phyloP scores from a whole-genome alignment of 2,329 filamentous ascomycete species.

The Ophiobolus disseminans region DNA sequence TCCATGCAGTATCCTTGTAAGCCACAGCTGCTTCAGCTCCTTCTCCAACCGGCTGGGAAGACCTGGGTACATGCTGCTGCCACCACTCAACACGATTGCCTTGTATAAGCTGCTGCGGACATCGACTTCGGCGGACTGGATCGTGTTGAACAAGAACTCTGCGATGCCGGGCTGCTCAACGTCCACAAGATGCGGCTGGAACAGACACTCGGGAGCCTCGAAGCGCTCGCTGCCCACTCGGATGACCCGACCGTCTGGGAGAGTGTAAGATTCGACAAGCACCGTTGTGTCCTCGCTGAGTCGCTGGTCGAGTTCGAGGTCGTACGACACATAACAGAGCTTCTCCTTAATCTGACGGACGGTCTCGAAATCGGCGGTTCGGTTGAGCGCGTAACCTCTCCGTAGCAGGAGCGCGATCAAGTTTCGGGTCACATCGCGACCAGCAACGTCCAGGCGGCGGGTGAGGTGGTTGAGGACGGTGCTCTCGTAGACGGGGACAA shows the following conservation, averaged over 20 bases:
- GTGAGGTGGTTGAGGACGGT: slow-evolving; percentile 98
- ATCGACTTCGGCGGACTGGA: slow-evolving; percentile 94
- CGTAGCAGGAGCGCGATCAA: slow-evolving; percentile 93
- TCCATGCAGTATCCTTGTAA: slow-evolving; percentile 86
- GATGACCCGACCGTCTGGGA: slow-evolving; percentile 95
- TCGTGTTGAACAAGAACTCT: slow-evolving; percentile 98
- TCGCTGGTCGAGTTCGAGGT: slow-evolving; percentile 93
- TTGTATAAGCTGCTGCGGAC: slow-evolving; percentile 94
- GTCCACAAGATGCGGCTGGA: slow-evolving; percentile 97
- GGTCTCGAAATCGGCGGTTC: slow-evolving; percentile 98
- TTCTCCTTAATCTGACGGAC: slow-evolving; percentile 99
- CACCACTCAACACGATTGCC: slow-evolving; percentile 94
- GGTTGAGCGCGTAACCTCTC: slow-evolving; percentile 94
- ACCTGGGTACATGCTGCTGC: slow-evolving; percentile 98
- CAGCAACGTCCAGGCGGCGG: slow-evolving; percentile 90
- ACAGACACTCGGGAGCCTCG: slow-evolving; percentile 96
- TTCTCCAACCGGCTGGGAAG: slow-evolving; percentile 95
- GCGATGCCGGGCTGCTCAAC: slow-evolving; percentile 96
- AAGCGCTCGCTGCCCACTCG: slow-evolving; percentile 96
- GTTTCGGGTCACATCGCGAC: slow-evolving; percentile 97
- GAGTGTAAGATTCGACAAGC: slow-evolving; percentile 94
- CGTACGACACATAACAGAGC: slow-evolving; percentile 98
- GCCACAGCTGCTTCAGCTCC: slow-evolving; percentile 98
- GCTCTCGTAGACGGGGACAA: slow-evolving; percentile 97
- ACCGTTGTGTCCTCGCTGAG: slow-evolving; percentile 97